These are phyloP conservation scores for Tilletiaria anomala DNA, from an alignment of 1,284 basidiomycete species.

Conservation along the genomic window DNA sequence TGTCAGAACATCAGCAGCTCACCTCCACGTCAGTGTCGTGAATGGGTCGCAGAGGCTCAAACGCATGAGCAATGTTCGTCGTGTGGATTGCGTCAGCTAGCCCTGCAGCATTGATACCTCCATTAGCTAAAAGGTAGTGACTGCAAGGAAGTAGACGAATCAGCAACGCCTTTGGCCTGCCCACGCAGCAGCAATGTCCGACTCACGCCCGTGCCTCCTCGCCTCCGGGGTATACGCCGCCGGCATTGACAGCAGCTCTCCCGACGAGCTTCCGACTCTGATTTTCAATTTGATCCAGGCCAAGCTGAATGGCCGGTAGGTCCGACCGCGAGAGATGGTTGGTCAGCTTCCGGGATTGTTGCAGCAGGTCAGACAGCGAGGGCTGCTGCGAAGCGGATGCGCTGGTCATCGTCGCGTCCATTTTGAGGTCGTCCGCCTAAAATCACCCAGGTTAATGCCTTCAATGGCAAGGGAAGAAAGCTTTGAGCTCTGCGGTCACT, in stretches of 20 bases:
- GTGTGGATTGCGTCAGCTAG: conserved; percentile 64
- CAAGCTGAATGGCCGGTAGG: conserved; percentile 68
- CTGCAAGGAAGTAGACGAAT: too few species aligned
- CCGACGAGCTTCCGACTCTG: conserved; percentile 44
- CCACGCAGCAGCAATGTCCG: too few species aligned
- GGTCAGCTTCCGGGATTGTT: conserved; percentile 20
- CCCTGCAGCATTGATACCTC: conserved; percentile 70
- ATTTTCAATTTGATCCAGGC: conserved; percentile 78
- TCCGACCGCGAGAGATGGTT: conserved; percentile 46
- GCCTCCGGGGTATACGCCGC: too few species aligned
- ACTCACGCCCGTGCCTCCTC: too few species aligned
- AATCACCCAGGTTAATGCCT: too few species aligned
- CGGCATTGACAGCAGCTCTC: conserved; percentile 4
- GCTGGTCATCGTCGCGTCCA: neutral
- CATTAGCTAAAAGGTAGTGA: conserved; percentile 60
- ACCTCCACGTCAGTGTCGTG: conserved; percentile 72
- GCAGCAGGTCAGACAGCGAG: neutral
- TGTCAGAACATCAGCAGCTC: neutral
- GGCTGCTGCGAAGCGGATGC: too few species aligned
- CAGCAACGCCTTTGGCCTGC: too few species aligned
- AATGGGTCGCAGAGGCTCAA: conserved; percentile 71
- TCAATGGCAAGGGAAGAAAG: too few species aligned
- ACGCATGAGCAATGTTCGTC: conserved; percentile 67
- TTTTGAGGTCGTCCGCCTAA: neutral
- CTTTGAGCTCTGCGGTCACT: too few species aligned